Evolutionary conservation across 75 land plant genomes (phyloP), one percentile per base, ranked within the genome.

Genomic region (Azolla pinnata): DNA sequence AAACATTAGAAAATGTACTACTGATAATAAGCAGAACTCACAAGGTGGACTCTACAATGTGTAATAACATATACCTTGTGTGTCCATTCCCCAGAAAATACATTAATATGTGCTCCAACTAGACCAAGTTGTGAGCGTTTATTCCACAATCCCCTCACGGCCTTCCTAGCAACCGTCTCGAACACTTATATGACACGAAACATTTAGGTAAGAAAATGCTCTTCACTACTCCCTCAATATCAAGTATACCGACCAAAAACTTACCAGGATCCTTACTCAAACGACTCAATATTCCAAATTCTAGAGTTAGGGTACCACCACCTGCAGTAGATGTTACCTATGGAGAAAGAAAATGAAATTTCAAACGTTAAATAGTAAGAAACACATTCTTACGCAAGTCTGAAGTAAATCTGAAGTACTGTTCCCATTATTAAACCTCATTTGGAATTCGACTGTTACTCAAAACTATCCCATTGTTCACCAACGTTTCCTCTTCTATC

Each of bases 241-340:
- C 24, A 50, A 7, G 18, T 17, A 4, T 4, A 7, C 17, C 24
- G 8, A 50, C 8, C 18, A 19, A 24, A 18, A 29, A 50, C 60
- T 70, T 69, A 93, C 98, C 80, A 44, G 90, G 90, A 68, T 93
- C 67, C 51, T 76, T 81, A 60, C 86, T 85, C 50, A 93, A 68
- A 26, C 98, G 87, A 65, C 98, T 93, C 33, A 93, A 70, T 45
- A 93, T 66, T 12, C 98, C 93, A 69, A 93, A 93, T 67, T 93
- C 98, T 38, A 93, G 56, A 28, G 90, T 89, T 64, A 93, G 70
- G 54, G 98, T 88, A 34, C 98, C 98, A 57, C 98, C 98, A 59
- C 98, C 98, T 28, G 98, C 98, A 21, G 98, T 93, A 55, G 98
- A 93, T 59, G 98, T 89, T 51, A 93, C 81, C 98, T 93, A 59